Percentiles rank a stretch among this genome's conserved stretches.
phyloP scores from a whole-genome alignment of 164 flowering plant genomes.

The Nymphaea thermarum region DNA sequence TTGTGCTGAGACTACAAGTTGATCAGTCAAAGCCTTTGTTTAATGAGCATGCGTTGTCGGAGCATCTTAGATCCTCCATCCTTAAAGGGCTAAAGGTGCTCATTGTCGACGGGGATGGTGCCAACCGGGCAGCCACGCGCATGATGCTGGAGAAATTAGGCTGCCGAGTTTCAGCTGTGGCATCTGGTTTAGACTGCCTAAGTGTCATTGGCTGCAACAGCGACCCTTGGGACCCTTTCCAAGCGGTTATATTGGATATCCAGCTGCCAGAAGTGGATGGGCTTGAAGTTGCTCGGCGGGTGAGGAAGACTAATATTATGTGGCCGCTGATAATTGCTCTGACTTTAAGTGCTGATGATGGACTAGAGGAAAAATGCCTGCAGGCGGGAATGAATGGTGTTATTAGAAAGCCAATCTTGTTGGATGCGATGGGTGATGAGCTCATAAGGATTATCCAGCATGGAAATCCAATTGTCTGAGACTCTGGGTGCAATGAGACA shows the following conservation, averaged over 20 bases:
- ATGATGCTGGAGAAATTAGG: conserved; percentile 83
- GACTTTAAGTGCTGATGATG: conserved; percentile 58
- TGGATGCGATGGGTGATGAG: conserved; percentile 58
- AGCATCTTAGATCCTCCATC: conserved; percentile 31
- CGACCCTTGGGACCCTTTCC: conserved; percentile 20
- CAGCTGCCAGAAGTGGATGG: conserved; percentile 84
- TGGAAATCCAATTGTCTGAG: conserved; percentile 22
- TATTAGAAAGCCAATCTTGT: conserved; percentile 53
- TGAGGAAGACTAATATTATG: conserved; percentile 46
- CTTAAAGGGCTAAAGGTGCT: conserved; percentile 59
- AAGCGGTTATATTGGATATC: conserved; percentile 61
- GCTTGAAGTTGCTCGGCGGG: conserved; percentile 61
- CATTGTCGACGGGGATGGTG: conserved; percentile 57
- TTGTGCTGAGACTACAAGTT: conserved; percentile 56
- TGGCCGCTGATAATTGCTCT: conserved; percentile 72
- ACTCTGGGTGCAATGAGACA: background rate
- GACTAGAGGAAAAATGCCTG: conserved; percentile 47
- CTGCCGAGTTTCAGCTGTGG: conserved; percentile 55
- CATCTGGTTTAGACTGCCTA: conserved; percentile 81
- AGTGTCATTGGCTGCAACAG: conserved; percentile 21
- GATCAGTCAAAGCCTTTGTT: conserved; percentile 18
- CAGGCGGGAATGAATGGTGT: conserved; percentile 80
- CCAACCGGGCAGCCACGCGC: conserved; percentile 63
- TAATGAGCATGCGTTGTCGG: background rate
- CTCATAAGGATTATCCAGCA: conserved; percentile 49